Percentiles rank a stretch among this genome's conserved stretches.
Conservation (phyloP, 306 rosid species). For the Sophora flavescens region DNA sequence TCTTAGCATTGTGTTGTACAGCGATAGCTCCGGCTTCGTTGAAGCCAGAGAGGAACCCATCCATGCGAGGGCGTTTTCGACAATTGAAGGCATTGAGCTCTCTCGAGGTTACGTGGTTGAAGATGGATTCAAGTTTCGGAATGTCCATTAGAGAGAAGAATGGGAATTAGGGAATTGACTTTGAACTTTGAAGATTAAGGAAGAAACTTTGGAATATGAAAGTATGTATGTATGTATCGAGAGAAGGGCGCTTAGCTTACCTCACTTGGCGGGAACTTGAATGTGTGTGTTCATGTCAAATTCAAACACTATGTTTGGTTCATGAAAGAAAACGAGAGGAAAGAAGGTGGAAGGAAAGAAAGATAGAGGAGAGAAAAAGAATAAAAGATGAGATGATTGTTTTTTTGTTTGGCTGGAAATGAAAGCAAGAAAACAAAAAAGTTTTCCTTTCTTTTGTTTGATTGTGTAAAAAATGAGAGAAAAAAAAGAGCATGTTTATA, state of each 20-base stretch:
- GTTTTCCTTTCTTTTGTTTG: too few species aligned
- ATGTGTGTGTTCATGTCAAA: slow-evolving; percentile 10
- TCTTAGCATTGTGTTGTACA: slow-evolving; percentile 55
- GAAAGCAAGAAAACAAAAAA: too few species aligned
- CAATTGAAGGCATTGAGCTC: slow-evolving; percentile 80
- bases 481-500: too few species aligned
- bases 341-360: too few species aligned
- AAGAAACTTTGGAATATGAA: not conserved
- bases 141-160: slow-evolving; percentile 50
- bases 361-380: too few species aligned
- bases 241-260: not conserved
- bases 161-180: slow-evolving; percentile 7
- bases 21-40: slow-evolving; percentile 59
- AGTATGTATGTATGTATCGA: too few species aligned
- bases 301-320: too few species aligned
- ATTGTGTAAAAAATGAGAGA: too few species aligned
- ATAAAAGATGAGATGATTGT: too few species aligned
- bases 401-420: too few species aligned
- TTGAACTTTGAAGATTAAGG: not conserved
- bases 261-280: slow-evolving; percentile 57
- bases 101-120: slow-evolving; percentile 58
- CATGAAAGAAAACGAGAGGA: too few species aligned
- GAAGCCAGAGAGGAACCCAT: slow-evolving; percentile 50
- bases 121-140: slow-evolving; percentile 52
- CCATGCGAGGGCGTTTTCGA: slow-evolving; percentile 68